These are phyloP conservation scores for Vigna trinervia DNA, from an alignment of 306 rosid species.

Conservation along the genomic window DNA sequence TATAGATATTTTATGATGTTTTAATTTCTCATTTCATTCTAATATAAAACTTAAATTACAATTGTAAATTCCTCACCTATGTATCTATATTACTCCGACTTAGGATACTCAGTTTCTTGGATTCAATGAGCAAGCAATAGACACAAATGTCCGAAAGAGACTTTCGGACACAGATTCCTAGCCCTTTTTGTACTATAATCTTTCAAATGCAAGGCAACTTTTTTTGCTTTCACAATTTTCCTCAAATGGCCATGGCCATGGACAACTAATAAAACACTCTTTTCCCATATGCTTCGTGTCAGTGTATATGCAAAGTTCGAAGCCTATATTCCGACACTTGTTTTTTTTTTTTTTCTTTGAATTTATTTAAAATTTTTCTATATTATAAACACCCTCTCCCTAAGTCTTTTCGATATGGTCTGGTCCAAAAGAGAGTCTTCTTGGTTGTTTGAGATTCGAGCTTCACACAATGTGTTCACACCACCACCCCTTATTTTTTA, in stretches of 20 bases:
- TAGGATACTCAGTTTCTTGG: conserved; percentile 81
- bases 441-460: conserved; percentile 75
- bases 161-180: conserved; percentile 83
- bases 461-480: conserved; percentile 59
- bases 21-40: too few species aligned
- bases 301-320: conserved; percentile 58
- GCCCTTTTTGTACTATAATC: conserved; percentile 54
- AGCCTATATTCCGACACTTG: conserved; percentile 49
- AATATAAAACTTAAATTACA: too few species aligned
- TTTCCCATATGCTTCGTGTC: conserved; percentile 58
- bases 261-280: conserved; percentile 44
- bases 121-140: conserved; percentile 55
- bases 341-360: neutral
- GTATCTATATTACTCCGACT: conserved; percentile 35
- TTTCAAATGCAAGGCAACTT: conserved; percentile 31
- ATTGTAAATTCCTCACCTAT: too few species aligned
- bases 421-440: conserved; percentile 64
- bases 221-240: conserved; percentile 46
- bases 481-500: conserved; percentile 28
- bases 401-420: conserved; percentile 43
- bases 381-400: neutral
- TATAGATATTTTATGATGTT: too few species aligned
- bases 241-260: conserved; percentile 35
- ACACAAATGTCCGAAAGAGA: conserved; percentile 59
- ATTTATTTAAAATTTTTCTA: too few species aligned